Percentiles rank a stretch among this genome's conserved stretches.
Evolutionary conservation across 768 basidiomycete species (phyloP).

Genomic region (Amanita thiersii): DNA sequence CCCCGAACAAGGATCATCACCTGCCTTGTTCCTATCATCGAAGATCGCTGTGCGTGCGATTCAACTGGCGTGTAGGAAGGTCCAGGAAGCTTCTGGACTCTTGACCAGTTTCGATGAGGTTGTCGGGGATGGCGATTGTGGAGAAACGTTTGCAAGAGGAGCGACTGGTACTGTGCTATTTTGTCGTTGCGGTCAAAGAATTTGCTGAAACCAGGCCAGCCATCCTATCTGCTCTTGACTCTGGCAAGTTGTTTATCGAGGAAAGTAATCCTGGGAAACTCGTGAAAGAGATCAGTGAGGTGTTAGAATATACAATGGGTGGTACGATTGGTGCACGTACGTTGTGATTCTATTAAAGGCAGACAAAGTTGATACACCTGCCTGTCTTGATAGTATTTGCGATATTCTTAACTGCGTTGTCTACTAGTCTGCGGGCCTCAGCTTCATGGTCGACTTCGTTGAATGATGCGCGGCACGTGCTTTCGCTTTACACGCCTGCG

Average conservation of each 20-base stretch:
- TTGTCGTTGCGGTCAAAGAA: not conserved
- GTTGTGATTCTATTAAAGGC: conserved; percentile 13
- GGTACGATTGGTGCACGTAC: conserved; percentile 46
- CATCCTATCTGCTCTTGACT: conserved; percentile 23
- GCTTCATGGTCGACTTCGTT: conserved; percentile 8
- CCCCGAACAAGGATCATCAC: not conserved
- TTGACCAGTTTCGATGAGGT: conserved; percentile 54
- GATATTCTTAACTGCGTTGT: conserved; percentile 33
- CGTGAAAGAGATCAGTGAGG: not conserved
- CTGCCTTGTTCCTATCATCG: not conserved
- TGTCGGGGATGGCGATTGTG: conserved; percentile 59
- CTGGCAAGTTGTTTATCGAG: conserved; percentile 13
- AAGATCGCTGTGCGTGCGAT: conserved; percentile 17
- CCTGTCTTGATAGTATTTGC: conserved; percentile 31
- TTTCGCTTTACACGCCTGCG: conserved; percentile 39
- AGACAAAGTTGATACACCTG: not conserved
- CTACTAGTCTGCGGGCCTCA: conserved; percentile 13
- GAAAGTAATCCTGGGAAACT: not conserved
- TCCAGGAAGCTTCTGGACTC: conserved; percentile 39
- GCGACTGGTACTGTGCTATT: conserved; percentile 20
- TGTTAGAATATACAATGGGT: conserved; percentile 45
- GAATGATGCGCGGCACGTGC: conserved; percentile 18
- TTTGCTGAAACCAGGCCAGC: conserved; percentile 13
- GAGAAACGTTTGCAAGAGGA: conserved; percentile 47
- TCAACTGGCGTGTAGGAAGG: conserved; percentile 27